Percentiles rank a stretch among this genome's conserved stretches.
Evolutionary conservation across 148 eudicot species (phyloP).

Genomic region (Nepenthes gracilis): DNA sequence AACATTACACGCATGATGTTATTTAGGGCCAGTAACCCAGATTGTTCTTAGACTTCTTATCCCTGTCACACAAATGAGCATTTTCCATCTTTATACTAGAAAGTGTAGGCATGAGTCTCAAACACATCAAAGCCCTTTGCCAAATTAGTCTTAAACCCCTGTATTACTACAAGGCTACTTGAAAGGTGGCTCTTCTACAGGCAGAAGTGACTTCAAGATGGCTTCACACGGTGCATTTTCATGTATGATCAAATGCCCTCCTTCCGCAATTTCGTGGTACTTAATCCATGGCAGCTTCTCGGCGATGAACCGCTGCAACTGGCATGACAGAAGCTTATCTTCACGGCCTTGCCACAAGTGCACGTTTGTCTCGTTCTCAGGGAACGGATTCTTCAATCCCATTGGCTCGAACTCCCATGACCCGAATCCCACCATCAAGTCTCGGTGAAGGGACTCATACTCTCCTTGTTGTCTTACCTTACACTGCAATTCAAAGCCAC

Average conservation of each 20-base stretch:
- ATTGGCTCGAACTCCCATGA: conserved; percentile 33
- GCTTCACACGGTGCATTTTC: conserved; percentile 16
- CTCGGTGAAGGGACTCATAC: conserved; percentile 22
- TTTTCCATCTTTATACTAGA: too few species aligned
- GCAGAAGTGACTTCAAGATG: conserved; percentile 21
- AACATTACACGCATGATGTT: too few species aligned
- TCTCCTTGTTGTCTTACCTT: conserved; percentile 22
- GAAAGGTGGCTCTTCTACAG: conserved; percentile 4
- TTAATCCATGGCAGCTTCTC: conserved; percentile 28
- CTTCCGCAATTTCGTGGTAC: conserved; percentile 22
- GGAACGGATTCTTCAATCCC: conserved; percentile 21
- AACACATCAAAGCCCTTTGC: too few species aligned
- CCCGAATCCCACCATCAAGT: conserved; percentile 14
- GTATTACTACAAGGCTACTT: not conserved
- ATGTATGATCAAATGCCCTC: conserved; percentile 26
- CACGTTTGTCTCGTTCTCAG: conserved; percentile 9
- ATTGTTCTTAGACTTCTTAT: too few species aligned
- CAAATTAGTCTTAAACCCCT: too few species aligned
- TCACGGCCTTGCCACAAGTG: conserved; percentile 25
- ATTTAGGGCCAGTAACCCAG: too few species aligned
- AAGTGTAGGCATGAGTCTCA: too few species aligned
- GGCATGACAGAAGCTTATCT: conserved; percentile 16
- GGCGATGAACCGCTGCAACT: conserved; percentile 16
- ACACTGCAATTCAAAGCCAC: conserved; percentile 11
- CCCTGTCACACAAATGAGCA: too few species aligned